These are phyloP conservation scores for Skeletonema menzelii DNA, from an alignment of 108 stramenopile species.

Conservation along the genomic window DNA sequence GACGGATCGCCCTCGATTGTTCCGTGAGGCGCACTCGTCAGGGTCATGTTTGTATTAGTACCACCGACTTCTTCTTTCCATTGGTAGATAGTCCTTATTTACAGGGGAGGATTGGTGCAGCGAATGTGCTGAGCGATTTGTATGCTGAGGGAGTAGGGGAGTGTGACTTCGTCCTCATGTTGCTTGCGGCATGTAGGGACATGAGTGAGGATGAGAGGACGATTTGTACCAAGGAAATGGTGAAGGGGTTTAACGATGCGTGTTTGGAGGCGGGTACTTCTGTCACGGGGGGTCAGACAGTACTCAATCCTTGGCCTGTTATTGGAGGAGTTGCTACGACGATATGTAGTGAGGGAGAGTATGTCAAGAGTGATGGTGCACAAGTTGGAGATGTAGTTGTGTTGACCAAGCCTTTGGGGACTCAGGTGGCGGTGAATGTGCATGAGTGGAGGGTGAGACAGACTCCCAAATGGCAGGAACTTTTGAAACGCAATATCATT, in stretches of 20 bases:
- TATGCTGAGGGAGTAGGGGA: slow-evolving; percentile 83
- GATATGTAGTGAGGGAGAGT: slow-evolving; percentile 66
- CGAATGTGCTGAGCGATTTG: slow-evolving; percentile 85
- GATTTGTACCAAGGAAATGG: slow-evolving; percentile 84
- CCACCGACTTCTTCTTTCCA: slow-evolving; percentile 88
- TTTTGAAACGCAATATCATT: slow-evolving; percentile 20
- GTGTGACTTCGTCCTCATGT: slow-evolving; percentile 83
- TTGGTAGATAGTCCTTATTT: slow-evolving; percentile 83
- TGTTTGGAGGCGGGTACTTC: slow-evolving; percentile 69
- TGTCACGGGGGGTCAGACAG: slow-evolving; percentile 88
- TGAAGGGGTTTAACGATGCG: slow-evolving; percentile 81
- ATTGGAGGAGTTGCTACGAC: slow-evolving; percentile 88
- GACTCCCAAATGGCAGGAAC: slow-evolving; percentile 31
- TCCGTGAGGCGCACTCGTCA: slow-evolving; percentile 66
- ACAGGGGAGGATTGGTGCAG: slow-evolving; percentile 85
- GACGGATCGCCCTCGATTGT: slow-evolving; percentile 81
- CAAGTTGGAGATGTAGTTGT: slow-evolving; percentile 75
- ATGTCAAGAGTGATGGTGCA: slow-evolving; percentile 76
- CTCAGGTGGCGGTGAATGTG: slow-evolving; percentile 88
- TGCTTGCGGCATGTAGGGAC: slow-evolving; percentile 74
- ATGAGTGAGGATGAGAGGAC: slow-evolving; percentile 68
- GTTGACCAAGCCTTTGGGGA: slow-evolving; percentile 85
- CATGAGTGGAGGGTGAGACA: slow-evolving; percentile 72
- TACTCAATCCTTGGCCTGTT: slow-evolving; percentile 88
- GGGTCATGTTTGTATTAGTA: slow-evolving; percentile 66